phyloP scores from a whole-genome alignment of 805 yeast species.

The Saitoella complicata region DNA sequence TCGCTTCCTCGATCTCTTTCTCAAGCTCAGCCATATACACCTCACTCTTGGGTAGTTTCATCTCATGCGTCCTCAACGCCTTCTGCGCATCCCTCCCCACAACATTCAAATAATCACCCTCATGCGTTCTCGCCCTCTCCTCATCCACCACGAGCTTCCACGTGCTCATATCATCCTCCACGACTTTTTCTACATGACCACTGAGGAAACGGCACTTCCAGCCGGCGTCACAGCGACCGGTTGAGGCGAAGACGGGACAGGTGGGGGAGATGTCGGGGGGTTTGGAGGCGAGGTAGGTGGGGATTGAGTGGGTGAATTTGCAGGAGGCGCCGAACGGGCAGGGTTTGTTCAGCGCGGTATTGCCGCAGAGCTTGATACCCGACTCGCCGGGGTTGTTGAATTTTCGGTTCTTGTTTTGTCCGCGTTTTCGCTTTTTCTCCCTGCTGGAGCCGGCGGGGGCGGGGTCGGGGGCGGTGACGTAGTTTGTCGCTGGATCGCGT shows the following conservation, averaged over 20 bases:
- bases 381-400: background rate
- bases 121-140: constrained; percentile 20
- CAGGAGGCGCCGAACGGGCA: constrained; percentile 56
- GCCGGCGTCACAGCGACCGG: constrained; percentile 89
- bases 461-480: background rate
- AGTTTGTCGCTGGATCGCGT: background rate
- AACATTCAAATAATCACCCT: constrained; percentile 48
- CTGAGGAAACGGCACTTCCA: constrained; percentile 81
- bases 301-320: constrained; percentile 60
- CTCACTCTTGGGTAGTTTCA: constrained; percentile 41
- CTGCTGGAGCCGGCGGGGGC: background rate
- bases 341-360: background rate
- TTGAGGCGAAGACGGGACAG: constrained; percentile 70
- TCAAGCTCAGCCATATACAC: constrained; percentile 30
- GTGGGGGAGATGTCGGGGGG: constrained; percentile 54
- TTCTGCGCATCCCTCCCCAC: constrained; percentile 32
- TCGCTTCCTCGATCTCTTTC: constrained; percentile 16
- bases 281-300: constrained; percentile 45
- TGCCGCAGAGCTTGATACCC: background rate
- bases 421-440: background rate
- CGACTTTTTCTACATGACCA: constrained; percentile 37
- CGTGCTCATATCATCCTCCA: constrained; percentile 20
- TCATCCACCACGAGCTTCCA: constrained; percentile 28
- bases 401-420: background rate
- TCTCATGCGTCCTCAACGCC: constrained; percentile 43